Percentiles rank a stretch among this genome's conserved stretches.
phyloP scores from a whole-genome alignment of 2,329 filamentous ascomycete genomes.

The Aspergillus costaricaensis region DNA sequence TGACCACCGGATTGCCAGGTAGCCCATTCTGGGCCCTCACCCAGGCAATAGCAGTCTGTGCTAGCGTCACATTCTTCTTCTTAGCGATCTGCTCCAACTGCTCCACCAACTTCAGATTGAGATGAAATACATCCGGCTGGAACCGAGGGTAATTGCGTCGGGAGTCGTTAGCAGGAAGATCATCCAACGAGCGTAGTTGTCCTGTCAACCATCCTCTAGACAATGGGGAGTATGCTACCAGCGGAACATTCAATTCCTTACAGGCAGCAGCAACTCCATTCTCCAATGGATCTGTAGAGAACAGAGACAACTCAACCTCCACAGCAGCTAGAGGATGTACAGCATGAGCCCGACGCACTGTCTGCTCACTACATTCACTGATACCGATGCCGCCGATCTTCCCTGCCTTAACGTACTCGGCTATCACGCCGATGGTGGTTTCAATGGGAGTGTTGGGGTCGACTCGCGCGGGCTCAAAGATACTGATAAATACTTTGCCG shows the following conservation, averaged over 20 bases:
- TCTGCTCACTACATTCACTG: conserved; percentile 11
- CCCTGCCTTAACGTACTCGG: conserved; percentile 13
- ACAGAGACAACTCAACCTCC: conserved; percentile 11
- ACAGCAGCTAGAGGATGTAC: conserved; percentile 8
- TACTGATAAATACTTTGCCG: conserved; percentile 16
- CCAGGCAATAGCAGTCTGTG: conserved; percentile 70
- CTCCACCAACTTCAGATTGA: conserved; percentile 64
- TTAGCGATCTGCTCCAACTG: conserved; percentile 60
- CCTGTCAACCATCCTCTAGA: conserved; percentile 61
- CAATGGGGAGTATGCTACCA: conserved; percentile 73
- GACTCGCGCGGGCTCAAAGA: conserved; percentile 14
- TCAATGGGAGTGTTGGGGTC: conserved; percentile 12
- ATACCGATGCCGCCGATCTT: conserved; percentile 17
- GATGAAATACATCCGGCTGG: conserved; percentile 61
- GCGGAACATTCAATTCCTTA: conserved; percentile 65
- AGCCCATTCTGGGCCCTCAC: conserved; percentile 52
- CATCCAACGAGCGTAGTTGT: conserved; percentile 52
- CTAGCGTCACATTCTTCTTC: conserved; percentile 61
- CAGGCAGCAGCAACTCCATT: conserved; percentile 55
- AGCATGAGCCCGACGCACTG: conserved; percentile 12
- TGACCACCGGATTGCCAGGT: conserved; percentile 52
- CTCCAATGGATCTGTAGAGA: conserved; percentile 11
- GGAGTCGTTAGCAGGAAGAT: conserved; percentile 57
- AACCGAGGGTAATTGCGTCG: conserved; percentile 58
- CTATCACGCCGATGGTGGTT: conserved; percentile 2